Evolutionary conservation across 2,329 filamentous ascomycete species (phyloP).

Genomic region (Pyricularia sp.): DNA sequence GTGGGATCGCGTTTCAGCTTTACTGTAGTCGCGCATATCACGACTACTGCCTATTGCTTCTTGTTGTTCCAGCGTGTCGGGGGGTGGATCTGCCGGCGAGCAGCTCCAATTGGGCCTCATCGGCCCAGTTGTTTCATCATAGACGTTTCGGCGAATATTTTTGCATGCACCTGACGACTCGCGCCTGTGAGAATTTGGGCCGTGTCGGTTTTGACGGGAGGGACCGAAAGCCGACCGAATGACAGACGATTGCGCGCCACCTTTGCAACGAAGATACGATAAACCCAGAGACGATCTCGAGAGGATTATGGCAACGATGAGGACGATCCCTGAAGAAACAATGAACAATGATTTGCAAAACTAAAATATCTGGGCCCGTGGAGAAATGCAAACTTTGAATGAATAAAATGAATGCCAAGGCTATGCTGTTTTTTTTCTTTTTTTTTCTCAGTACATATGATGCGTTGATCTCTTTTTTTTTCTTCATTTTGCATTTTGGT

Average conservation of each 20-base stretch:
- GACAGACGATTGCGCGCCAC: background rate
- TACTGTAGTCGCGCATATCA: background rate
- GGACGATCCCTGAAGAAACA: background rate
- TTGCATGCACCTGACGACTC: background rate
- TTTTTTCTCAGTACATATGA: background rate
- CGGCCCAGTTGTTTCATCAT: background rate
- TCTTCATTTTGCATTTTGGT: background rate
- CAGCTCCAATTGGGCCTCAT: background rate
- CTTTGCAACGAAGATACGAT: background rate
- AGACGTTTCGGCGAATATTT: background rate
- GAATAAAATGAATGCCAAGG: background rate
- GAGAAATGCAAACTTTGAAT: background rate
- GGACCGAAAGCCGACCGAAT: background rate
- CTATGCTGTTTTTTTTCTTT: background rate
- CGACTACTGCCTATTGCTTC: background rate
- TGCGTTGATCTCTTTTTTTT: background rate
- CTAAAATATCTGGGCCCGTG: background rate
- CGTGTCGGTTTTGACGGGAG: background rate
- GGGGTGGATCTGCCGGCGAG: background rate
- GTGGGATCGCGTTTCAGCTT: background rate
- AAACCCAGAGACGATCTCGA: background rate
- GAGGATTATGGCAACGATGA: background rate
- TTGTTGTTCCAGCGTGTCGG: background rate
- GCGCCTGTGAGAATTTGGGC: background rate
- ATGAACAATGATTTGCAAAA: background rate